Evolutionary conservation across 306 rosid genomes (phyloP).

Genomic region (Casuarina equisetifolia): DNA sequence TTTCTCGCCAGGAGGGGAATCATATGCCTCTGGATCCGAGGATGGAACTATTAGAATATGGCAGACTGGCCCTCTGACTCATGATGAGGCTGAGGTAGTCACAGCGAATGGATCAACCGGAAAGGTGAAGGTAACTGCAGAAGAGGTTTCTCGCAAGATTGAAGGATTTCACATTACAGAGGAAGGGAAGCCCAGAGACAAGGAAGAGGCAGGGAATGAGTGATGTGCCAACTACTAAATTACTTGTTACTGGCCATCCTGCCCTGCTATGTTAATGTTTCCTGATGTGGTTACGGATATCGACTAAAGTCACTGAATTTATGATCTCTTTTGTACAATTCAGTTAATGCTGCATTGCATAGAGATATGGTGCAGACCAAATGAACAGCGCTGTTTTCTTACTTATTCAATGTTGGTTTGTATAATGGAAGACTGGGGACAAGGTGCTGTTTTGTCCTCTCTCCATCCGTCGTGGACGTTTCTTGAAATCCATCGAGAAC

Average conservation of each 20-base stretch:
- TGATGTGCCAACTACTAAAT: slow-evolving; percentile 25
- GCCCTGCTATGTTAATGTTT: slow-evolving; percentile 26
- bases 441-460: slow-evolving; percentile 8
- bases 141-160: slow-evolving; percentile 74
- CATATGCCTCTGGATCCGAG: slow-evolving; percentile 98
- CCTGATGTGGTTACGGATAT: background rate
- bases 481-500: slow-evolving; percentile 1
- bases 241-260: slow-evolving; percentile 23
- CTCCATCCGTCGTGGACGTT: slow-evolving; percentile 10
- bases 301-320: background rate
- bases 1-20: slow-evolving; percentile 97
- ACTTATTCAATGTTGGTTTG: background rate
- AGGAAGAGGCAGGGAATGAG: slow-evolving; percentile 64
- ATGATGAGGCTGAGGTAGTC: slow-evolving; percentile 52
- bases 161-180: slow-evolving; percentile 77
- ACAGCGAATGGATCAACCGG: slow-evolving; percentile 58
- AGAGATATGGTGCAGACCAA: slow-evolving; percentile 8
- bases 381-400: slow-evolving; percentile 1
- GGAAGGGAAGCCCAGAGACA: slow-evolving; percentile 63
- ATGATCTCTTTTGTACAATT: slow-evolving; percentile 30
- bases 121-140: slow-evolving; percentile 55
- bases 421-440: slow-evolving; percentile 6
- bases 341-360: slow-evolving; percentile 30
- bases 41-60: slow-evolving; percentile 99
- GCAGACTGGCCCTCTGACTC: slow-evolving; percentile 83